Base-by-base conservation (phyloP, 2,329 filamentous ascomycete genomes). In the Basipetospora sp. region DNA sequence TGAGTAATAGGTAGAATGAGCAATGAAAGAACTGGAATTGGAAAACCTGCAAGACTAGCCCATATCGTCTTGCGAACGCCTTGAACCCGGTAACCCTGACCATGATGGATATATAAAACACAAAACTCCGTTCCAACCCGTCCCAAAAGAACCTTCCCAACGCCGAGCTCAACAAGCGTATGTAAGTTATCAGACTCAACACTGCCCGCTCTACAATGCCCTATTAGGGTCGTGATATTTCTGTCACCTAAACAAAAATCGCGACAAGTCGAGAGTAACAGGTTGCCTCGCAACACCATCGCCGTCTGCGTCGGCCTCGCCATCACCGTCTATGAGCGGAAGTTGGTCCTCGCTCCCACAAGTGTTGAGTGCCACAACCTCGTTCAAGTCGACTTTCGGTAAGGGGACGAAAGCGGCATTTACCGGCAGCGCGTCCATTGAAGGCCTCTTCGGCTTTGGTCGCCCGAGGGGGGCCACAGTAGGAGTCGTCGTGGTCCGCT, bases 301-400 rank as follows among this genome's bases (percentile, higher is more conserved):
- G 8, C 22, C 11, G 3, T 31, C 36, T n/a, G 13, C 31, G 17
- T 42, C 43, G 19, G 16, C 22, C 4, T 33, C 38, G 9, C 43
- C 38, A 14, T 34, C 38, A 18, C 27, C 41, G 13, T 53, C 53
- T 8, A 55, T 49, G 16, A 39, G 25, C 5, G 36, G 36, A 15
- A 75, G 63, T 39, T 70, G 60, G 40, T 76, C 71, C 48, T 76
- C 71, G 46, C 71, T 75, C 11, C 71, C 71, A 35, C 50, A 50
- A 11, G 47, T 49, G 45, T 71, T 68, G 30, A 74, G 49, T 2
- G 66, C 64, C 45, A 65, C 65, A 3, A 74, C 58, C 45, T 74
- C 70, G 6, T 56, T 56, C 18, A 71, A 42, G 43, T 73, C 66
- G 3, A 69, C 68, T 40, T 62, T 67, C 1, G 71, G 70, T 8